Conservation (phyloP, 257 asterid species). For the Nicotiana attenuata region DNA sequence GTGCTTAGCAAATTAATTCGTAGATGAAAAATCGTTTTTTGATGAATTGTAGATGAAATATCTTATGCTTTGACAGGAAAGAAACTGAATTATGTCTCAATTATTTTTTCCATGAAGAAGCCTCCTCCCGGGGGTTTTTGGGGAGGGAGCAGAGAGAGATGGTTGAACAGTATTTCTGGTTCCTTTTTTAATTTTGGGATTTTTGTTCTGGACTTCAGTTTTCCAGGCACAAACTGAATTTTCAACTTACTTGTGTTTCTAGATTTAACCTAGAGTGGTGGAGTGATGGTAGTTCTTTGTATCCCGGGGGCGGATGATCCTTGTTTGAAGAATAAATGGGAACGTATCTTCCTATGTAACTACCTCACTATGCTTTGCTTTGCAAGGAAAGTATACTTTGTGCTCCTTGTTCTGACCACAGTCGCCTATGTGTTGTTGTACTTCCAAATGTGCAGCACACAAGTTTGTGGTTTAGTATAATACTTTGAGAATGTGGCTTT, state of each 20-base stretch:
- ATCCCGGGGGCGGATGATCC: not conserved
- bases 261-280: not conserved
- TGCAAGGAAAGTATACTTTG: not conserved
- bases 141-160: not conserved
- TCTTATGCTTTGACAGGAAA: not conserved
- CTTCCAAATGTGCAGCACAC: not conserved
- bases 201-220: not conserved
- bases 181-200: not conserved
- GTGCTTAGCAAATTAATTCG: not conserved
- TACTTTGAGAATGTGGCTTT: not conserved
- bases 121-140: not conserved
- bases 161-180: not conserved
- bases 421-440: not conserved
- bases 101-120: not conserved
- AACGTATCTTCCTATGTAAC: not conserved
- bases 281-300: not conserved
- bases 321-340: not conserved
- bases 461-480: not conserved
- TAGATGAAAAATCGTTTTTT: not conserved
- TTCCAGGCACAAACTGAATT: not conserved
- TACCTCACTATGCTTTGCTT: not conserved
- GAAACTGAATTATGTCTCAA: not conserved
- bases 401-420: not conserved
- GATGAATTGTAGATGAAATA: not conserved
- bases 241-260: not conserved